Evolutionary conservation across 805 yeast species (phyloP).

Genomic region (Sugiyamaella floridensis): DNA sequence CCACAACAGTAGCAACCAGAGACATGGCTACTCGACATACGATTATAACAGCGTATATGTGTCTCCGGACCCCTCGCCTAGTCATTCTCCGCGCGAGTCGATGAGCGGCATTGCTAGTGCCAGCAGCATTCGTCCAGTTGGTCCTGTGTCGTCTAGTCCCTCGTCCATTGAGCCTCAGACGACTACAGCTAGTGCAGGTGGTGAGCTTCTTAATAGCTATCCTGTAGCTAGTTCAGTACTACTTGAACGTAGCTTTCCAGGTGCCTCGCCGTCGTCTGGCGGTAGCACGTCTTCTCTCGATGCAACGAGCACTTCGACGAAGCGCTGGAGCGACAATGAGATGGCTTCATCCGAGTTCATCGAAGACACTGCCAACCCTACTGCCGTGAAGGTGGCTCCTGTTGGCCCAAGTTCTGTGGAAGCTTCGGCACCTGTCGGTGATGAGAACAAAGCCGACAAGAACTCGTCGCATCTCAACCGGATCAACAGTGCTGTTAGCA

Average conservation of each 20-base stretch:
- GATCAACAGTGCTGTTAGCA: constrained; percentile 4
- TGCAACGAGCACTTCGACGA: not conserved
- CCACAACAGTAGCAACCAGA: constrained; percentile 50
- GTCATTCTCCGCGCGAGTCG: constrained; percentile 12
- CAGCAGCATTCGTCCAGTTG: not conserved
- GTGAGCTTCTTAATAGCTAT: constrained; percentile 2
- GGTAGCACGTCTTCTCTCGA: not conserved
- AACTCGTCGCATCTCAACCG: not conserved
- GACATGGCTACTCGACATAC: constrained; percentile 21
- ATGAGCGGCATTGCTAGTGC: not conserved
- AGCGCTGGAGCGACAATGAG: not conserved
- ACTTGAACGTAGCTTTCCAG: not conserved
- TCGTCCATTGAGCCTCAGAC: constrained; percentile 4
- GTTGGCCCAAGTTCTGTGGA: not conserved
- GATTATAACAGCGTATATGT: constrained; percentile 25
- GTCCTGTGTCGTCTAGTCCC: not conserved
- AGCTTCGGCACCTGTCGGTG: not conserved
- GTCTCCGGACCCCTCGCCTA: constrained; percentile 18
- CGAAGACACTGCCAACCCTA: constrained; percentile 5
- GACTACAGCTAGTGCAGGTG: constrained; percentile 5
- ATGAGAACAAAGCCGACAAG: not conserved
- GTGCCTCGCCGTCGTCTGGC: not conserved
- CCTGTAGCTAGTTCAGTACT: constrained; percentile 1
- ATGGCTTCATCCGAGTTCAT: constrained; percentile 3
- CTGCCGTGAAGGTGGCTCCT: not conserved